Percentiles rank a stretch among this genome's conserved stretches.
These are phyloP conservation scores for Euphorbia celastroides DNA, from an alignment of 441 rosid genomes.

Conservation along the genomic window DNA sequence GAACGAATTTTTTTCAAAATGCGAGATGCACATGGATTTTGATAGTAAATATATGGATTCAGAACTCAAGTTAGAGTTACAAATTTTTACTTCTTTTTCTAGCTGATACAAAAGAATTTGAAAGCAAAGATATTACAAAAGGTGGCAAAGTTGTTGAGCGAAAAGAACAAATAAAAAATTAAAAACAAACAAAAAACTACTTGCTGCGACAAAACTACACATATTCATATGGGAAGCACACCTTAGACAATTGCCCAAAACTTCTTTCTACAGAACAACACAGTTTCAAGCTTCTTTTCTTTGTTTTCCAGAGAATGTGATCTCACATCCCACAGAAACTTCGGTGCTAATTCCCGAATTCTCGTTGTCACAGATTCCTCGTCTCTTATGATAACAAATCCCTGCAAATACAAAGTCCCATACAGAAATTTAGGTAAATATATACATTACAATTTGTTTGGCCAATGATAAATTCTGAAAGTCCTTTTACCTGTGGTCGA, in stretches of 20 bases:
- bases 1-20: too few relatives aligned
- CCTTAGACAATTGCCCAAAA: slow-evolving; percentile 55
- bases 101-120: not conserved
- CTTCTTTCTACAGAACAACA: slow-evolving; percentile 72
- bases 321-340: slow-evolving; percentile 71
- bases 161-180: not conserved
- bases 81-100: not conserved
- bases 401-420: slow-evolving; percentile 41
- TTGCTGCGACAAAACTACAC: not conserved
- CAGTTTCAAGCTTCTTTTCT: slow-evolving; percentile 53
- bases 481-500: slow-evolving; percentile 64
- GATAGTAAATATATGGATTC: not conserved
- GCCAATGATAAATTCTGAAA: not conserved
- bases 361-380: slow-evolving; percentile 49
- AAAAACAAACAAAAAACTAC: too few relatives aligned
- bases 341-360: slow-evolving; percentile 60
- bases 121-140: not conserved
- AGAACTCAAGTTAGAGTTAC: not conserved
- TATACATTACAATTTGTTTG: not conserved
- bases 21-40: too few relatives aligned
- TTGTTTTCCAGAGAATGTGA: slow-evolving; percentile 47
- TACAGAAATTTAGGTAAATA: not conserved
- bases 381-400: slow-evolving; percentile 71
- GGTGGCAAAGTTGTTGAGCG: not conserved
- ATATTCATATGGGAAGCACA: not conserved